Evolutionary conservation across 331 rosid genomes (phyloP).

Genomic region (Malus hybrid): DNA sequence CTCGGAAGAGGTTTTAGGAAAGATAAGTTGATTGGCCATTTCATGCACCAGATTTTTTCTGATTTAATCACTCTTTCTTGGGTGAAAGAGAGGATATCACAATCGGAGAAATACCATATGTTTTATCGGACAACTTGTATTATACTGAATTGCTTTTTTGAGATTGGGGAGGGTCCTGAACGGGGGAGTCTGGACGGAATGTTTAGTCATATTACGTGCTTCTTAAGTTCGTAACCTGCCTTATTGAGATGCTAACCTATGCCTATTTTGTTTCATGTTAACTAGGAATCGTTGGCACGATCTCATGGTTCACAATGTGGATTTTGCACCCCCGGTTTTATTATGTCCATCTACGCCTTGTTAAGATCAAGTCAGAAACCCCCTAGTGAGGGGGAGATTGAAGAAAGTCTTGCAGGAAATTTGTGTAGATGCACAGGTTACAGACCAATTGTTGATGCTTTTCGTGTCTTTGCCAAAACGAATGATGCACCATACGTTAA

Average conservation of each 20-base stretch:
- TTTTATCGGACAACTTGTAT: neutral
- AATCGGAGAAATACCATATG: neutral
- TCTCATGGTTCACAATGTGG: slow-evolving; percentile 98
- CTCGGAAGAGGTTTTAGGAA: too few relatives aligned
- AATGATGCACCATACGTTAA: slow-evolving; percentile 40
- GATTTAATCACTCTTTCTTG: neutral
- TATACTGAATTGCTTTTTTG: neutral
- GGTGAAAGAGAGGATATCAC: neutral
- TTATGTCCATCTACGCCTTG: slow-evolving; percentile 86
- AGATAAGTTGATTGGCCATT: neutral
- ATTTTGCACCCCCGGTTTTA: slow-evolving; percentile 92
- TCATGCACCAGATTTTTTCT: neutral
- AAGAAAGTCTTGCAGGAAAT: slow-evolving; percentile 93
- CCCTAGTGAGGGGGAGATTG: slow-evolving; percentile 76
- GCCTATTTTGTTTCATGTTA: neutral
- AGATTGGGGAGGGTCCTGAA: neutral
- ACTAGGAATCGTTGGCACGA: slow-evolving; percentile 79
- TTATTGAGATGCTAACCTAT: neutral
- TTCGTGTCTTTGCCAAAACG: slow-evolving; percentile 83
- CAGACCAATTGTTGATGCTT: slow-evolving; percentile 91
- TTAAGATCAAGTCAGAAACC: slow-evolving; percentile 73
- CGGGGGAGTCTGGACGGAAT: neutral
- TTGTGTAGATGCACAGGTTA: slow-evolving; percentile 96
- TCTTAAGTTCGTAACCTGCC: neutral
- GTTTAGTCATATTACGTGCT: too few relatives aligned